These are phyloP conservation scores for Lepiota venenata DNA, from an alignment of 768 basidiomycete genomes.

Conservation along the genomic window DNA sequence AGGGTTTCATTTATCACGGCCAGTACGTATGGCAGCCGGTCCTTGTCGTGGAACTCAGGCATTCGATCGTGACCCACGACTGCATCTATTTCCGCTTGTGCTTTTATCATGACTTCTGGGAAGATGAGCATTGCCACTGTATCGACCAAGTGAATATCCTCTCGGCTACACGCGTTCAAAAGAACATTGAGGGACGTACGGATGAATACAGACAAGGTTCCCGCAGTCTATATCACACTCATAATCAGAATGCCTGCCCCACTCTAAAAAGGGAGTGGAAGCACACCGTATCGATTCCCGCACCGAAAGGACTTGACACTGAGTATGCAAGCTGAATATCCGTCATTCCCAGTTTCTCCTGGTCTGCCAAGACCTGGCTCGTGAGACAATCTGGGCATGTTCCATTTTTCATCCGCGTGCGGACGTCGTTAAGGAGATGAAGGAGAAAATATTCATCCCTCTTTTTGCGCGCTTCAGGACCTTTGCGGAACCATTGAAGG, in stretches of 20 bases:
- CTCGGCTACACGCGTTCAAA: background rate
- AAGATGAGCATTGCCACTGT: conserved; percentile 26
- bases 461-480: conserved; percentile 20
- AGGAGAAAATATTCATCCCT: conserved; percentile 22
- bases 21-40: conserved; percentile 18
- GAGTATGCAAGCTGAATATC: conserved; percentile 40
- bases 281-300: conserved; percentile 19
- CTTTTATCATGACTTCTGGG: conserved; percentile 23
- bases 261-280: background rate
- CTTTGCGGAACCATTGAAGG: conserved; percentile 28
- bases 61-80: conserved; percentile 24
- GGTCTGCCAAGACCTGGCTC: conserved; percentile 35
- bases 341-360: conserved; percentile 35
- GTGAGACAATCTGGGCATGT: conserved; percentile 29
- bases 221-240: background rate
- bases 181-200: background rate
- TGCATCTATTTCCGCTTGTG: conserved; percentile 28
- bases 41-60: conserved; percentile 24
- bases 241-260: background rate
- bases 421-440: conserved; percentile 23
- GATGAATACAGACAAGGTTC: background rate
- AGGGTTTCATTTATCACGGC: conserved; percentile 18
- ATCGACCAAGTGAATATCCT: too few species aligned
- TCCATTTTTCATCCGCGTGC: conserved; percentile 18
- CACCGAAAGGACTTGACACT: conserved; percentile 25